A percentile compares a stretch with the other conserved stretches of the same genome.
These are phyloP conservation scores for Aurinia saxatilis DNA, from an alignment of 345 rosid species.

Conservation along the genomic window DNA sequence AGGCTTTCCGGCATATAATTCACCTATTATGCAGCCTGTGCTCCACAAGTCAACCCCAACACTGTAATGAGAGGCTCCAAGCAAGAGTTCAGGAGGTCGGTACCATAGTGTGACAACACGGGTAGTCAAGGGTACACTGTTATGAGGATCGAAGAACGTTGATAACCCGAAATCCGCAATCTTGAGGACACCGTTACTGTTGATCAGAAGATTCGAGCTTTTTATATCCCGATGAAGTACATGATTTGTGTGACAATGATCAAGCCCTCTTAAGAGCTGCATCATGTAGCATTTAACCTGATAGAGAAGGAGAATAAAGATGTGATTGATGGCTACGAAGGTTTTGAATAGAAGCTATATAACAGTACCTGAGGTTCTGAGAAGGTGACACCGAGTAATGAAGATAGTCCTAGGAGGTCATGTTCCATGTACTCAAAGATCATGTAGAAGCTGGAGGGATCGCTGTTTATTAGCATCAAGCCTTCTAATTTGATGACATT, in stretches of 20 bases:
- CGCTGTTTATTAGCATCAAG: constrained; percentile 48
- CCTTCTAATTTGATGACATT: constrained; percentile 84
- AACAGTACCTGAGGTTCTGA: constrained; percentile 69
- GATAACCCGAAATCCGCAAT: constrained; percentile 95
- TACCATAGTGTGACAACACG: constrained; percentile 97
- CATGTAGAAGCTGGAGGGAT: constrained; percentile 62
- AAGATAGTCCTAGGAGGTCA: constrained; percentile 79
- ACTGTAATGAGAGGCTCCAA: constrained; percentile 73
- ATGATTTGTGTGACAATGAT: constrained; percentile 72
- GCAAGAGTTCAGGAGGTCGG: constrained; percentile 90
- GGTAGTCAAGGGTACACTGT: constrained; percentile 59
- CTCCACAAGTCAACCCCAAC: constrained; percentile 92
- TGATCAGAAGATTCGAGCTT: constrained; percentile 90
- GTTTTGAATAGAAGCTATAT: background rate
- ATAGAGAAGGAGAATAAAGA: constrained; percentile 6
- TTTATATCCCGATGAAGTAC: constrained; percentile 89
- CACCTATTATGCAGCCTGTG: constrained; percentile 86
- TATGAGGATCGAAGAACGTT: constrained; percentile 53
- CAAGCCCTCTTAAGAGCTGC: constrained; percentile 87
- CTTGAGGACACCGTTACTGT: constrained; percentile 66
- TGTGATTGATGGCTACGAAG: background rate
- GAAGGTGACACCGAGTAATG: constrained; percentile 65
- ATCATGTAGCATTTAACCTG: constrained; percentile 90
- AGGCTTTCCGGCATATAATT: constrained; percentile 72
- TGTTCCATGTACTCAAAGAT: constrained; percentile 97